phyloP scores from a whole-genome alignment of 176 grass and related monocot genomes.

The Poa pratensis region DNA sequence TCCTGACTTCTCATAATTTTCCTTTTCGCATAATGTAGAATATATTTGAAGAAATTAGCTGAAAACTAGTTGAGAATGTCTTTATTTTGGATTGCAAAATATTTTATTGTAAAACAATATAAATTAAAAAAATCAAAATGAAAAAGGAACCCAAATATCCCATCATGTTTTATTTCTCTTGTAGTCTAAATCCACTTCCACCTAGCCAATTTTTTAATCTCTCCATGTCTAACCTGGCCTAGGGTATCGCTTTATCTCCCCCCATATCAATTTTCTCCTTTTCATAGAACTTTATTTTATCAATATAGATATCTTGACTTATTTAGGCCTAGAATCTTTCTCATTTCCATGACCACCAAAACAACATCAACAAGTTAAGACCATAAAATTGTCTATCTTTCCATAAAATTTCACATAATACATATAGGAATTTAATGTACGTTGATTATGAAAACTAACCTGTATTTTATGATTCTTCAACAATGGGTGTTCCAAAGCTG shows the following conservation, averaged over 20 bases:
- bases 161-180: background rate
- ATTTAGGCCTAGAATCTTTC: background rate
- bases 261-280: background rate
- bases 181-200: background rate
- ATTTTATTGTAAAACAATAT: background rate
- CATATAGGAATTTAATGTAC: too few relatives aligned
- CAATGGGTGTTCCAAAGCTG: background rate
- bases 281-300: background rate
- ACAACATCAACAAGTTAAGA: background rate
- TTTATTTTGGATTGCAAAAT: too few relatives aligned
- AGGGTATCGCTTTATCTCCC: background rate
- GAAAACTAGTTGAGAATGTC: too few relatives aligned
- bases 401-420: too few relatives aligned
- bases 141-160: background rate
- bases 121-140: background rate
- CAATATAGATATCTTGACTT: background rate
- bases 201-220: background rate
- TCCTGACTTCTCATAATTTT: too few relatives aligned
- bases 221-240: background rate
- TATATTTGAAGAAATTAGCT: too few relatives aligned
- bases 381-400: background rate
- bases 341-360: background rate
- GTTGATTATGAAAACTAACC: background rate
- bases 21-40: too few relatives aligned
- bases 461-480: slow-evolving; percentile 1